Evolutionary conservation across 768 basidiomycete species (phyloP), one percentile per base, ranked within the genome.

Genomic region (Mycena metata): DNA sequence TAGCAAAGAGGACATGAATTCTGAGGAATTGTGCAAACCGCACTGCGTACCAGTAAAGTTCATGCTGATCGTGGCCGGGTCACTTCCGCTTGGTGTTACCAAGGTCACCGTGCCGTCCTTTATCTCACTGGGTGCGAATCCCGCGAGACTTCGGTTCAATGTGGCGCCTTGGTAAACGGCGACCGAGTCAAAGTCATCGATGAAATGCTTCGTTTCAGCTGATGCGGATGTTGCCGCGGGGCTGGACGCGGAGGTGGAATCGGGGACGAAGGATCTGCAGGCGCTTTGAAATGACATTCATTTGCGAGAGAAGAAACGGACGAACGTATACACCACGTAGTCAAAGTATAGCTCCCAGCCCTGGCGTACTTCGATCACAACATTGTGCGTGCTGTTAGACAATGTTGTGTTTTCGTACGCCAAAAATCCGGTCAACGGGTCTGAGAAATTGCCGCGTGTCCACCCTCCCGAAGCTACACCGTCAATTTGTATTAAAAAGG

Each of bases 321-420:
- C 56, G 41, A 39, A 58, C 56, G 41, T 58, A 45, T 58, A 58
- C 41, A 17, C 12, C 21, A 45, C 56, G 42, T 30, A 58, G 24
- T 58, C 56, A 16, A 58, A 58, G 43, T 58, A 58, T 8, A 58
- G 12, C 42, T 58, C 56, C 41, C 41, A 45, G 42, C 42, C 56
- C 15, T 24, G 56, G 30, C 26, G 23, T 17, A 58, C 15, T 19
- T 58, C 56, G 21, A 58, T 45, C 42, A 30, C 56, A 45, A 58
- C 16, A 30, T 26, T 17, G 56, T 58, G 56, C 24, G 12, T 21
- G 6, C 19, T 17, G 16, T 58, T 58, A 6, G 42, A 26, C 30
- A 58, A 58, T 58, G 56, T 58, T 6, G 56, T 58, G 56, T 58
- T 58, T 43, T 58, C 39, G 16, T 58, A 58, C 23, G 56, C 56